Base-by-base conservation (phyloP, 83 land plant genomes). In the Picea mariana region DNA sequence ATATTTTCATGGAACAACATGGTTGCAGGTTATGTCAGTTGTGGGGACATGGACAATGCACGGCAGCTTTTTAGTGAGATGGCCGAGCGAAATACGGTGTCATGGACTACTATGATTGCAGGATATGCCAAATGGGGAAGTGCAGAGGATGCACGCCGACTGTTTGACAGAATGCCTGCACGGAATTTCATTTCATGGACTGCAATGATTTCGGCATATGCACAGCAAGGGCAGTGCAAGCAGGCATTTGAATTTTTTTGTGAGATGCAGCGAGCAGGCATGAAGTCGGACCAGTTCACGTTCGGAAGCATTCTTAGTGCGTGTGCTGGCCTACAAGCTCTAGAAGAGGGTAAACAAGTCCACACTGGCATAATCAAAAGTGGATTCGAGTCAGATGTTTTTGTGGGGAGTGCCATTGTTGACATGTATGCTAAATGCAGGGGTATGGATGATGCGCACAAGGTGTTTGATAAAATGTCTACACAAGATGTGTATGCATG, bases 101-200 rank as follows among this genome's bases (percentile, higher is more conserved):
- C 80, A 6, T 78, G 80, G 80, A 78, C 60, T 62, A 63, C 64
- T 4, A 78, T 78, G 80, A 78, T 78, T 61, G 42, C 67, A 6
- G 11, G 24, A 62, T 81, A 81, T 66, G 59, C 75, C 5, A 73
- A 3, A 20, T 69, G 31, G 40, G 79, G 79, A 4, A 49, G 16
- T 5, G 12, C 9, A 26, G 79, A 66, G 11, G 79, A 81, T 44
- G 82, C 82, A 17, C 42, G 38, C 34, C 61, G 12, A 5, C 84
- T 88, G 77, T 91, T 91, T 72, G 85, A 84, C 81, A 79, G 62
- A 81, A 83, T 87, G 77, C 67, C 62, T 62, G 44, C 17, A n/a
- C 21, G 55, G 27, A 67, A 77, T 68, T 52, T 77, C 26, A 65
- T 79, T 82, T 81, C 85, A 24, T 87, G 87, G 89, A 85, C 72